phyloP scores from a whole-genome alignment of 768 basidiomycete species.

The Agrocybe pediades region DNA sequence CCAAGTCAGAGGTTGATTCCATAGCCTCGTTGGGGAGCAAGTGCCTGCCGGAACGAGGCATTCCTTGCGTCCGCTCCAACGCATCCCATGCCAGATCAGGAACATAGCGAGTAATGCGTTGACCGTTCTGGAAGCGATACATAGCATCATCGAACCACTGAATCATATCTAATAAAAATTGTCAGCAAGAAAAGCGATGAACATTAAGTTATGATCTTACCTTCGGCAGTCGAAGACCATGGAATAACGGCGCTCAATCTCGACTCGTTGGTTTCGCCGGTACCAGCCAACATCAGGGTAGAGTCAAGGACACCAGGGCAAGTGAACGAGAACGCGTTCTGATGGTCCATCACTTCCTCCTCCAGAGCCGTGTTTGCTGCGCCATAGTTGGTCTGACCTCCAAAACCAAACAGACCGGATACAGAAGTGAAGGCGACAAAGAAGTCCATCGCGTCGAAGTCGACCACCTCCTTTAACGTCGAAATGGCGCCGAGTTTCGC shows the following conservation, averaged over 20 bases:
- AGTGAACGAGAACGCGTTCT: constrained; percentile 34
- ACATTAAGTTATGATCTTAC: constrained; percentile 1
- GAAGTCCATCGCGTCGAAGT: constrained; percentile 34
- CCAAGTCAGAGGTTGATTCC: constrained; percentile 1
- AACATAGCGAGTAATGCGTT: constrained; percentile 26
- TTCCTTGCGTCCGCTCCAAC: constrained; percentile 23
- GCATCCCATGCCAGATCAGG: constrained; percentile 34
- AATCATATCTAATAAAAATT: constrained; percentile 25
- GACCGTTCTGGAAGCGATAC: constrained; percentile 21
- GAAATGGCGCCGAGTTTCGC: constrained; percentile 30
- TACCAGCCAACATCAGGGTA: constrained; percentile 16
- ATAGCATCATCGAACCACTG: constrained; percentile 34
- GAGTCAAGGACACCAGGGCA: constrained; percentile 31
- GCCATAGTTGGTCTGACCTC: constrained; percentile 41
- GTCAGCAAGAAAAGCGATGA: neutral
- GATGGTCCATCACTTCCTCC: constrained; percentile 18
- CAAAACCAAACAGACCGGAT: constrained; percentile 30
- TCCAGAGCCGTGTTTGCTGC: constrained; percentile 36
- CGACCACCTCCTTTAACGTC: constrained; percentile 23
- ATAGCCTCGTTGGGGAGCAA: constrained; percentile 12
- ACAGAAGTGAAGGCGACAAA: constrained; percentile 35
- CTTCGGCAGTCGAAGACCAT: constrained; percentile 17
- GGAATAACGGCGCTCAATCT: constrained; percentile 10
- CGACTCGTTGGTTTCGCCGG: constrained; percentile 9
- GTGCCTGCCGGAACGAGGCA: constrained; percentile 16